phyloP scores from a whole-genome alignment of 2,329 filamentous ascomycete genomes.

The Aureobasidium sp. region DNA sequence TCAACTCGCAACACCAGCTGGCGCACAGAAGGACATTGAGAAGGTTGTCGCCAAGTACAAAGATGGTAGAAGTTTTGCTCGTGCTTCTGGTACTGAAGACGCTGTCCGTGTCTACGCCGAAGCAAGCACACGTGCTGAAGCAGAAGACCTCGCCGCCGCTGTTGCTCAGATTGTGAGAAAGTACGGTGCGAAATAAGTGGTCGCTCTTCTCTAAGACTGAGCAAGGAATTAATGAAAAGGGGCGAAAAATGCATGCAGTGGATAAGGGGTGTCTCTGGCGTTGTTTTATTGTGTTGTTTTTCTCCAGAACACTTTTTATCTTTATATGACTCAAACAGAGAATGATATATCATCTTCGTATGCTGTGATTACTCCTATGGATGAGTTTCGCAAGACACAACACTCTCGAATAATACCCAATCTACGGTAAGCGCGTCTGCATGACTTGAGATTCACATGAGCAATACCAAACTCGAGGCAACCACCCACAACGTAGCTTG shows the following conservation, averaged over 20 bases:
- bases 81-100: slow-evolving; percentile 91
- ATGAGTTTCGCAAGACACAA: too few species aligned
- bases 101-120: slow-evolving; percentile 94
- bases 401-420: too few species aligned
- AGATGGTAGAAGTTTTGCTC: slow-evolving; percentile 80
- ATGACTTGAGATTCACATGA: too few species aligned
- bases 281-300: neutral
- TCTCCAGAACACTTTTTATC: neutral
- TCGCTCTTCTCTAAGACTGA: neutral
- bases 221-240: neutral
- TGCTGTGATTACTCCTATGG: neutral
- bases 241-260: slow-evolving; percentile 3
- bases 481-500: too few species aligned
- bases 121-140: slow-evolving; percentile 39
- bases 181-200: slow-evolving; percentile 3
- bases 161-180: slow-evolving; percentile 16
- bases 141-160: slow-evolving; percentile 15
- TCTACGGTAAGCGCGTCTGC: too few species aligned
- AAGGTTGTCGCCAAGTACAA: slow-evolving; percentile 82
- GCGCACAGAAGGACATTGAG: slow-evolving; percentile 80
- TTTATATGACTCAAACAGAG: neutral
- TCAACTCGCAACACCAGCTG: slow-evolving; percentile 68
- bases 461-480: too few species aligned
- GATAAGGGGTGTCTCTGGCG: neutral
- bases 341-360: neutral